Evolutionary conservation across 2,329 filamentous ascomycete genomes (phyloP).

Genomic region (Colletotrichum sublineola): DNA sequence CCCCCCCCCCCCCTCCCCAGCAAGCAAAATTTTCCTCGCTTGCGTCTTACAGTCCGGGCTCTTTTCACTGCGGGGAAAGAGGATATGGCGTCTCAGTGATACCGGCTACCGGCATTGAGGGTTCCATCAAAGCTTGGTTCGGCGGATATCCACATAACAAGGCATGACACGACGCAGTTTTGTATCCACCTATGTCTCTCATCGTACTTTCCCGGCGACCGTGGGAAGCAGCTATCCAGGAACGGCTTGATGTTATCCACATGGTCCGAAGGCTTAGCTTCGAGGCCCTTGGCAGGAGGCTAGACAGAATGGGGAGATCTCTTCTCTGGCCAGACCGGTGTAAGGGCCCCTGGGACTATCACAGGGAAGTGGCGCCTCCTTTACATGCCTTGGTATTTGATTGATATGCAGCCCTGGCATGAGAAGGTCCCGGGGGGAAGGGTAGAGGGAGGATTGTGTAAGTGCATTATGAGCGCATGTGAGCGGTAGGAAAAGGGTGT

Average conservation of each 20-base stretch:
- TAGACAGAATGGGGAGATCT: neutral
- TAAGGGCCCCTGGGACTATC: slow-evolving; percentile 16
- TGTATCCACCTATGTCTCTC: slow-evolving; percentile 18
- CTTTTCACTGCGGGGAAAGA: slow-evolving; percentile 9
- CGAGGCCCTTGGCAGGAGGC: neutral
- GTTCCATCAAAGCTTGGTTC: slow-evolving; percentile 18
- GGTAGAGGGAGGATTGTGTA: slow-evolving; percentile 7
- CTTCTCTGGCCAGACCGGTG: neutral
- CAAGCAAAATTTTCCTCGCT: slow-evolving; percentile 20
- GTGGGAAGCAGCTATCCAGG: slow-evolving; percentile 26
- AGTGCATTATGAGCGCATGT: slow-evolving; percentile 20
- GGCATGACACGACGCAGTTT: slow-evolving; percentile 5
- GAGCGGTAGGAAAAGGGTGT: neutral
- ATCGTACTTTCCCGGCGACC: slow-evolving; percentile 1
- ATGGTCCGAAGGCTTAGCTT: slow-evolving; percentile 7
- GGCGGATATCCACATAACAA: slow-evolving; percentile 14
- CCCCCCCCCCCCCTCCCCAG: neutral
- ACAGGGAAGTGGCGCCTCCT: slow-evolving; percentile 36
- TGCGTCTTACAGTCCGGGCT: slow-evolving; percentile 23
- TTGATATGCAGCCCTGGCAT: slow-evolving; percentile 21
- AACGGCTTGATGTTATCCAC: neutral
- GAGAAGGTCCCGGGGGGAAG: slow-evolving; percentile 13
- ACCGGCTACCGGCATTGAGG: slow-evolving; percentile 37
- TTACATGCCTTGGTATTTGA: slow-evolving; percentile 23
- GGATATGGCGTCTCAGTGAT: slow-evolving; percentile 13